Percentiles rank a stretch among this genome's conserved stretches.
Evolutionary conservation across 176 grass and related monocot species (phyloP).

Genomic region (Rhipidocladum racemiflorum): DNA sequence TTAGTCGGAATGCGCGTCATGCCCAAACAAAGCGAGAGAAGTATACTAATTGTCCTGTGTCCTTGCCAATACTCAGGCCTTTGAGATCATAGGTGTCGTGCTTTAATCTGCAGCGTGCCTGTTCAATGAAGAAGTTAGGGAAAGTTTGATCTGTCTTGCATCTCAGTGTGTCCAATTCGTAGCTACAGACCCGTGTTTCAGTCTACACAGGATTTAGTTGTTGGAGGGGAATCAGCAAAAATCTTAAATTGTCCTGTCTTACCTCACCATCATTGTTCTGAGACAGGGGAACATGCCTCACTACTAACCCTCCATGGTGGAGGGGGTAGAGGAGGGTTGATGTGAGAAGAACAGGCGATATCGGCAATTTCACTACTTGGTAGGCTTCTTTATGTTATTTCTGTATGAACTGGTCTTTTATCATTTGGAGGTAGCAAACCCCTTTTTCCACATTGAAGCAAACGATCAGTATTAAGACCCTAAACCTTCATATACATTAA

Average conservation of each 20-base stretch:
- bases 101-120: slow-evolving; percentile 8
- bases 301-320: slow-evolving; percentile 58
- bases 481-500: slow-evolving; percentile 27
- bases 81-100: neutral
- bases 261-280: slow-evolving; percentile 67
- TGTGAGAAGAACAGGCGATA: slow-evolving; percentile 69
- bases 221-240: neutral
- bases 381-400: slow-evolving; percentile 61
- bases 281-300: slow-evolving; percentile 77
- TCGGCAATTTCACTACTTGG: slow-evolving; percentile 62
- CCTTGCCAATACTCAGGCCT: neutral
- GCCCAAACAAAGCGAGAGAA: neutral
- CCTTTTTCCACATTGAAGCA: neutral
- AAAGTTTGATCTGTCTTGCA: slow-evolving; percentile 3
- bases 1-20: neutral
- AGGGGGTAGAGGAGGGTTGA: slow-evolving; percentile 73
- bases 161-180: neutral
- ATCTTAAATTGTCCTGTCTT: slow-evolving; percentile 50
- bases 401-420: slow-evolving; percentile 43
- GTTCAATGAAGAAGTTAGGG: slow-evolving; percentile 3
- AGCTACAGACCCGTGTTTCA: neutral
- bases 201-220: slow-evolving; percentile 11
- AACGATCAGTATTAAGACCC: neutral
- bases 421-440: slow-evolving; percentile 35
- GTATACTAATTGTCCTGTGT: neutral